A percentile compares a stretch with the other conserved stretches of the same genome.
Conservation (phyloP, 257 asterid genomes). For the Coffea eugenioides region DNA sequence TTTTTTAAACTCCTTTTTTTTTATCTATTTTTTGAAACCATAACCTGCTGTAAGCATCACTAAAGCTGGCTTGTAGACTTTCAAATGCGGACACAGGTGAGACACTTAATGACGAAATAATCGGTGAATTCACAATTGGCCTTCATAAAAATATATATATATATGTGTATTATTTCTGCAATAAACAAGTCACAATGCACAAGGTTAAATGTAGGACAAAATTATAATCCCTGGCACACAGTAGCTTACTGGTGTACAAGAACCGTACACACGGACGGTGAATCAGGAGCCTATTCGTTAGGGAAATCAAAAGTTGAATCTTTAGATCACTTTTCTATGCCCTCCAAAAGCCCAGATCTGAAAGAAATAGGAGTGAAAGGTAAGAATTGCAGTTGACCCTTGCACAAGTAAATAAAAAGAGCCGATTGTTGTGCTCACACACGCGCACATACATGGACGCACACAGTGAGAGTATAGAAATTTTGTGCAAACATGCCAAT, state of each 20-base stretch:
- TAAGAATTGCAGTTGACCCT: not conserved
- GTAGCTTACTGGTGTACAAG: constrained; percentile 2
- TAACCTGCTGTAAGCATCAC: too few species aligned
- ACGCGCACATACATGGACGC: not conserved
- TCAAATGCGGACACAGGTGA: too few species aligned
- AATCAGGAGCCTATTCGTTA: constrained; percentile 12
- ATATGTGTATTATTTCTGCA: not conserved
- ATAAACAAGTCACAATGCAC: constrained; percentile 3
- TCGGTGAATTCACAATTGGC: not conserved
- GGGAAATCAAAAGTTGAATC: not conserved
- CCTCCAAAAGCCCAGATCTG: constrained; percentile 99
- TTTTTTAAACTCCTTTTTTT: too few species aligned
- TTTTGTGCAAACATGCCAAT: not conserved
- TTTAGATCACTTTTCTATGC: constrained; percentile 69
- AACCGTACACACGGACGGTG: constrained; percentile 1
- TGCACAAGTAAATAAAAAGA: not conserved
- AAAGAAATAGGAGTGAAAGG: constrained; percentile 1
- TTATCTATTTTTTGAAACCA: too few species aligned
- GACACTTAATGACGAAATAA: too few species aligned
- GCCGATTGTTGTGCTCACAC: not conserved
- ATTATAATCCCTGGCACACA: not conserved
- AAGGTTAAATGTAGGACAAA: not conserved
- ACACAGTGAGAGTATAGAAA: not conserved
- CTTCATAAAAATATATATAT: not conserved
- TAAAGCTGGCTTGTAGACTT: too few species aligned